These are phyloP conservation scores for Xylaria sp. DNA, from an alignment of 2,329 filamentous ascomycete genomes.

Conservation along the genomic window DNA sequence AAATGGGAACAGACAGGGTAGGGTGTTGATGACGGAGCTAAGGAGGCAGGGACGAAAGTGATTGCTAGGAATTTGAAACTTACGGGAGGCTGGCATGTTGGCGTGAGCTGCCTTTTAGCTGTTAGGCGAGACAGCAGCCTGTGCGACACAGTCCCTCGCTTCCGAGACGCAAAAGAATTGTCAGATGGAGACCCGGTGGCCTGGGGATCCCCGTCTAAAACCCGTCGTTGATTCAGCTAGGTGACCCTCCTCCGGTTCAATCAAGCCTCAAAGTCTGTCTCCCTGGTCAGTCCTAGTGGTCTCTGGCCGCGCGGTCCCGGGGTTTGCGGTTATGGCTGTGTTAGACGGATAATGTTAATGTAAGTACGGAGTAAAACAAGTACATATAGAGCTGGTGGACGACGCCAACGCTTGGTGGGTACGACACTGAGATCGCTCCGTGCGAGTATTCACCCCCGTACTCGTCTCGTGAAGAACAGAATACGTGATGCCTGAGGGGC, in stretches of 20 bases:
- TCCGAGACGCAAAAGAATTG: slow-evolving; percentile 19
- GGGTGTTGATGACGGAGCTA: slow-evolving; percentile 6
- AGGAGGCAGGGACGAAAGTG: slow-evolving; percentile 15
- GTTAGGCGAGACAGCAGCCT: slow-evolving; percentile 15
- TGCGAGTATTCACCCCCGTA: slow-evolving; percentile 13
- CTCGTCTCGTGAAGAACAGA: background rate
- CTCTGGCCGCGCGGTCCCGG: slow-evolving; percentile 28
- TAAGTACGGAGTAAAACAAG: too few species aligned
- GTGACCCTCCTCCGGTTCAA: background rate
- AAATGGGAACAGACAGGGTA: slow-evolving; percentile 1
- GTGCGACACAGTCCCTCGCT: slow-evolving; percentile 29
- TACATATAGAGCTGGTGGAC: slow-evolving; percentile 18
- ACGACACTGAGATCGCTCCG: slow-evolving; percentile 23
- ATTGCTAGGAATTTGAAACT: slow-evolving; percentile 25
- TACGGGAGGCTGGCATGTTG: slow-evolving; percentile 36
- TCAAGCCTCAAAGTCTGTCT: background rate
- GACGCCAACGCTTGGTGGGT: slow-evolving; percentile 26
- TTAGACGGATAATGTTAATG: background rate
- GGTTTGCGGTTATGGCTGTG: slow-evolving; percentile 4
- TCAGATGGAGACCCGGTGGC: slow-evolving; percentile 29
- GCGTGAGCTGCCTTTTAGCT: slow-evolving; percentile 23
- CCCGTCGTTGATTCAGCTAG: slow-evolving; percentile 20
- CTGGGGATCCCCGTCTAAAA: slow-evolving; percentile 32
- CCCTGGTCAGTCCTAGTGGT: slow-evolving; percentile 14
- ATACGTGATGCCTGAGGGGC: slow-evolving; percentile 6